Evolutionary conservation across 495 filamentous ascomycete species (phyloP).

Genomic region (Tuber borchii): DNA sequence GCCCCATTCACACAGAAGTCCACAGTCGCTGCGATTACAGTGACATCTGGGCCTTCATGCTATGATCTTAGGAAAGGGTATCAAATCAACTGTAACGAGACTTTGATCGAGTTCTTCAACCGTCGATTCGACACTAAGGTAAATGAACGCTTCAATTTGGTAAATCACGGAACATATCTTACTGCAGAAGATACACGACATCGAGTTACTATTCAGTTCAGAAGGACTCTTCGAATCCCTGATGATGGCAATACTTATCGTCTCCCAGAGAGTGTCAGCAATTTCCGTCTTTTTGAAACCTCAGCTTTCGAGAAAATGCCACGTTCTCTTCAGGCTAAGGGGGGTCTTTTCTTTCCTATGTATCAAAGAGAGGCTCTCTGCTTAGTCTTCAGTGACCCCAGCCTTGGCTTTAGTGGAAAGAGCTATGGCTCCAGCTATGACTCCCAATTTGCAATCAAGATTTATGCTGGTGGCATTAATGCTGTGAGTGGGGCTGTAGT

Average conservation of each 20-base stretch:
- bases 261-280: slow-evolving; percentile 44
- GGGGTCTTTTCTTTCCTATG: slow-evolving; percentile 45
- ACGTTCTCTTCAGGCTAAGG: slow-evolving; percentile 37
- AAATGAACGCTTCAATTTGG: not conserved
- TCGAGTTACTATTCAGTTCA: slow-evolving; percentile 28
- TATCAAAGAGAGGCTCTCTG: not conserved
- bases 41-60: slow-evolving; percentile 3
- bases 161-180: not conserved
- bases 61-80: not conserved
- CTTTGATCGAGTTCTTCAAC: slow-evolving; percentile 14
- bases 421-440: slow-evolving; percentile 1
- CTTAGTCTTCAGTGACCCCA: not conserved
- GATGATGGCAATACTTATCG: slow-evolving; percentile 43
- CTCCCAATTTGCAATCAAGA: slow-evolving; percentile 45
- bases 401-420: slow-evolving; percentile 41
- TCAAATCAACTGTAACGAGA: slow-evolving; percentile 13
- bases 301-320: not conserved
- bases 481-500: slow-evolving; percentile 44
- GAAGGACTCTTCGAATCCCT: slow-evolving; percentile 48
- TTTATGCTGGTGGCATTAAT: slow-evolving; percentile 49
- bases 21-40: not conserved
- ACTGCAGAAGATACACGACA: not conserved
- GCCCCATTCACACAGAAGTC: not conserved
- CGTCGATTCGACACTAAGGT: not conserved
- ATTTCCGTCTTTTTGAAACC: slow-evolving; percentile 34